Percentiles rank a stretch among this genome's conserved stretches.
Conservation (phyloP, 148 eudicot species). For the Camellia japonica region DNA sequence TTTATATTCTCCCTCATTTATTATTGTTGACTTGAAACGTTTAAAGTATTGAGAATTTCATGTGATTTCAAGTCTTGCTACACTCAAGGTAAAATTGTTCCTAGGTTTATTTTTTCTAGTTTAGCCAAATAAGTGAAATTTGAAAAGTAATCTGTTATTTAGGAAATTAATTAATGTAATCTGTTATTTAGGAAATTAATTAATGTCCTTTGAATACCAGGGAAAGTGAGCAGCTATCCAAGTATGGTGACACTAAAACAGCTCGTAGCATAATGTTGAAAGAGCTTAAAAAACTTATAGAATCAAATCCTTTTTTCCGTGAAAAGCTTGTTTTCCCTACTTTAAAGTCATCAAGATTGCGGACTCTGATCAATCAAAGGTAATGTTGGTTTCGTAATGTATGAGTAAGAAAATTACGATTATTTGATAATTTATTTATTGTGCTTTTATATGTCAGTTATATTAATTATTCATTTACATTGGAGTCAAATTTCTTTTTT, state of each 20-base stretch:
- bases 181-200: too few species aligned
- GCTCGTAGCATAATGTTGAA: constrained; percentile 79
- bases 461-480: too few species aligned
- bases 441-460: too few species aligned
- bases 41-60: too few species aligned
- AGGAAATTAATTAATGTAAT: constrained; percentile 1
- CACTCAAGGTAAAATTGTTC: too few species aligned
- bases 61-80: too few species aligned
- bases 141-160: constrained; percentile 3
- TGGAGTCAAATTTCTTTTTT: too few species aligned
- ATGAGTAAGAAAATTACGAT: background rate
- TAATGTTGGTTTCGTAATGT: constrained; percentile 18
- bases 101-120: too few species aligned
- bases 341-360: constrained; percentile 71
- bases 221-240: constrained; percentile 89
- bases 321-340: constrained; percentile 82
- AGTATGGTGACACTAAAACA: constrained; percentile 79
- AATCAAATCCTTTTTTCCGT: constrained; percentile 85
- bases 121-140: background rate
- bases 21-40: too few species aligned
- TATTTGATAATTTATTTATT: background rate
- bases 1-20: too few species aligned
- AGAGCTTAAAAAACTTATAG: constrained; percentile 83
- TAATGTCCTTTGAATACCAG: constrained; percentile 27
- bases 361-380: constrained; percentile 84